A percentile compares a stretch with the other conserved stretches of the same genome.
These are phyloP conservation scores for Dentipellis fragilis DNA, from an alignment of 768 basidiomycete genomes.

Conservation along the genomic window DNA sequence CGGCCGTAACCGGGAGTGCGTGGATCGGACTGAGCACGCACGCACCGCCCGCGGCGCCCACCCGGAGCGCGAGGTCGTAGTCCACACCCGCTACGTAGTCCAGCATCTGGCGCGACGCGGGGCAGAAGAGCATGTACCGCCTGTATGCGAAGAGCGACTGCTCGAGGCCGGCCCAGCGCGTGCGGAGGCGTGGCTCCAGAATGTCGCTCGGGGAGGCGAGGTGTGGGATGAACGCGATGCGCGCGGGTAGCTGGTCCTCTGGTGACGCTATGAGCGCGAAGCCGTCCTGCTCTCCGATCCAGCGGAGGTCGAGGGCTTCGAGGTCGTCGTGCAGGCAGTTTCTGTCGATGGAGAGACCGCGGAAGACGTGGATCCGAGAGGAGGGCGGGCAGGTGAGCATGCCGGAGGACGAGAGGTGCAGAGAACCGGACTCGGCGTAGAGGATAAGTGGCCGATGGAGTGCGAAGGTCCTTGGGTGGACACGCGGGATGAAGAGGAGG, in stretches of 20 bases:
- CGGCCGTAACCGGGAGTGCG: conserved; percentile 5
- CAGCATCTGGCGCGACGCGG: conserved; percentile 1
- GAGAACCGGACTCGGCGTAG: conserved; percentile 3
- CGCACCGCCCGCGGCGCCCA: conserved; percentile 20
- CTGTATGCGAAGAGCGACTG: conserved; percentile 1
- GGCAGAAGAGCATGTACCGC: conserved; percentile 1
- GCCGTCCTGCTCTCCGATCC: conserved; percentile 9
- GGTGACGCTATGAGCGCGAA: conserved; percentile 9
- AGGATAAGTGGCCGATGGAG: conserved; percentile 13
- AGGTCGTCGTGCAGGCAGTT: conserved; percentile 4
- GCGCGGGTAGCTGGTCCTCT: conserved; percentile 3
- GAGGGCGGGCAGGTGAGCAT: conserved; percentile 3
- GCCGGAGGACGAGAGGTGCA: conserved; percentile 6
- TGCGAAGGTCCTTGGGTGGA: conserved; percentile 6
- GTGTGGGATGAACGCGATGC: conserved; percentile 8
- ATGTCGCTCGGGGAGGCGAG: neutral
- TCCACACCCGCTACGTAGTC: conserved; percentile 5
- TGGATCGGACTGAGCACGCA: conserved; percentile 22
- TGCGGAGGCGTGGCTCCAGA: neutral
- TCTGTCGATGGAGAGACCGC: conserved; percentile 3
- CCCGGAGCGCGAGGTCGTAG: conserved; percentile 8
- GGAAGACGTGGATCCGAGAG: conserved; percentile 8
- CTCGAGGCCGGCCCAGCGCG: conserved; percentile 3
- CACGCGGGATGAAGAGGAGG: conserved; percentile 10
- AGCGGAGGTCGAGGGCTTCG: conserved; percentile 12